Evolutionary conservation across 2,329 filamentous ascomycete species (phyloP), one percentile per base, ranked within the genome.

Genomic region (Calonectria pseudoreteaudii): DNA sequence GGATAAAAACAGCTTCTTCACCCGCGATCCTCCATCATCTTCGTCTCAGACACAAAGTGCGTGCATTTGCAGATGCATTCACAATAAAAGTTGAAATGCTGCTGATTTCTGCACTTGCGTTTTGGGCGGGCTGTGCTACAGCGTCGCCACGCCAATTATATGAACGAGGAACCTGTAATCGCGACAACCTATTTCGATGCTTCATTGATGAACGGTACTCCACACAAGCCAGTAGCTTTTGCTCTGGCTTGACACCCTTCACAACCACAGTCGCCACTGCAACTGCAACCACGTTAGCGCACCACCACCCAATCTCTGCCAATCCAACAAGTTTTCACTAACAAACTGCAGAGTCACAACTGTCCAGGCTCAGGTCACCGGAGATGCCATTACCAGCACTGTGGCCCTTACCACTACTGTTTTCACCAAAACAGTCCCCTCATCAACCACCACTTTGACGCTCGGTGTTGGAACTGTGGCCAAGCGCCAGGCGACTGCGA

Each of bases 141-240:
- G 66, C 74, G 49, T 71, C 75, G 26, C 72, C 75, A 11, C 68
- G 47, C 44, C 68, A 69, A 38, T 18, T 73, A 13, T 41, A 52
- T 49, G 73, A 74, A 60, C 75, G 76, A 2, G 68, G 16, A 13
- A 50, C 65, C 1, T 80, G 77, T 64, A 79, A 78, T 31, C 74
- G 76, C 9, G 78, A 80, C 38, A 79, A 78, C 18, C 64, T 80
- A 2, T 73, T 79, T 26, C 75, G 75, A 62, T 80, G 78, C 58
- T 77, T 80, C 14, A 73, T 75, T 20, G 77, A 78, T 26, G 47
- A 72, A 28, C 72, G 76, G 5, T 80, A 79, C 44, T 73, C 74
- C 20, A 47, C 60, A 1, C 76, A 78, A 31, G 78, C 77, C 5
- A 76, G 74, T 16, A 60, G 70, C 9, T 80, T 76, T 41, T 80